A percentile compares a stretch with the other conserved stretches of the same genome.
phyloP scores from a whole-genome alignment of 2,329 filamentous ascomycete genomes.

The Colletotrichum acutatum region DNA sequence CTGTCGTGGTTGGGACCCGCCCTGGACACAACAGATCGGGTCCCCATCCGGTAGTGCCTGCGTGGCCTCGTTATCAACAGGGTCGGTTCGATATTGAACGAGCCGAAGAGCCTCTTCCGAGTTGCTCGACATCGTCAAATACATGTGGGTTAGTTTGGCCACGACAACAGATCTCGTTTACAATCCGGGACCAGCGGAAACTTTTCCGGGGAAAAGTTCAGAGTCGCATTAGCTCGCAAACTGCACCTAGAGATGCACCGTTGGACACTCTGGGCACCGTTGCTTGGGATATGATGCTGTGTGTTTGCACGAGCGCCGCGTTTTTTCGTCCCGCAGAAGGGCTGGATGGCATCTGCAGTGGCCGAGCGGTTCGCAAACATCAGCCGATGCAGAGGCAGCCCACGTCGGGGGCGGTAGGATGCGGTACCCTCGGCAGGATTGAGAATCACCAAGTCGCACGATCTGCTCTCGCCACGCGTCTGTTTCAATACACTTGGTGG shows the following conservation, averaged over 20 bases:
- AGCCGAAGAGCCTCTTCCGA: not conserved
- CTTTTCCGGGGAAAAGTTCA: not conserved
- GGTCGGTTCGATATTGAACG: conserved; percentile 5
- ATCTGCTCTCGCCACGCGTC: not conserved
- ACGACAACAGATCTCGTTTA: not conserved
- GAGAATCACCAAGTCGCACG: not conserved
- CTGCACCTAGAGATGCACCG: not conserved
- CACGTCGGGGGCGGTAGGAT: not conserved
- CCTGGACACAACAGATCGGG: conserved; percentile 7
- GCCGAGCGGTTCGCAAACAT: conserved; percentile 12
- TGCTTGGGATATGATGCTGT: conserved; percentile 12
- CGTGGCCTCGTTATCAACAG: conserved; percentile 17
- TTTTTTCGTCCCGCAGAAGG: not conserved
- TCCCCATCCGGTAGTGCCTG: conserved; percentile 21
- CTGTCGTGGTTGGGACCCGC: not conserved
- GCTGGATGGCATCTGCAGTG: conserved; percentile 25
- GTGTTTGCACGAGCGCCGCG: not conserved
- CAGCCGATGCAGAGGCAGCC: not conserved
- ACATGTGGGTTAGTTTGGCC: not conserved
- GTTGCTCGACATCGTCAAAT: not conserved
- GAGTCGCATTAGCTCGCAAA: conserved; percentile 3
- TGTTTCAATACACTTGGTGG: not conserved
- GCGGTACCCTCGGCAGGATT: not conserved
- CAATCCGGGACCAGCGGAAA: not conserved
- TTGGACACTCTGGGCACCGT: conserved; percentile 6